phyloP scores from a whole-genome alignment of 306 rosid genomes.

The Cucumis hystrix region DNA sequence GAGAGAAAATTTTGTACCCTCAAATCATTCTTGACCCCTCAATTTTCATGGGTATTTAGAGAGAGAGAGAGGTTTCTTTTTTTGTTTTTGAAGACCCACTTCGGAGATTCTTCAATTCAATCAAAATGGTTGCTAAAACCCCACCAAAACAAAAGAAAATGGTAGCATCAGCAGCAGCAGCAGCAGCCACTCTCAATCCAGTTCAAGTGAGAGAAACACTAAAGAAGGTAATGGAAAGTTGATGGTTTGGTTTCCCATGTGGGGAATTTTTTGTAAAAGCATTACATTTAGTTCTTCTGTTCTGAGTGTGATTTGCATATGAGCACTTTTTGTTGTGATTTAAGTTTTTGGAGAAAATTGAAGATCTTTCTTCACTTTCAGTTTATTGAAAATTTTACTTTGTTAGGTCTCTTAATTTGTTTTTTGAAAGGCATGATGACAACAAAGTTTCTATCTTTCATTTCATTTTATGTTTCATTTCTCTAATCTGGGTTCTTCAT shows the following conservation, averaged over 20 bases:
- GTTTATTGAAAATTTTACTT: background rate
- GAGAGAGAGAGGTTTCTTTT: slow-evolving; percentile 6
- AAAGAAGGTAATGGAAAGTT: slow-evolving; percentile 34
- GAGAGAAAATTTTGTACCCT: background rate
- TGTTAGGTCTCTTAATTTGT: background rate
- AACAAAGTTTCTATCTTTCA: background rate
- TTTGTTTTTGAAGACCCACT: slow-evolving; percentile 22
- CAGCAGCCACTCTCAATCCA: slow-evolving; percentile 54
- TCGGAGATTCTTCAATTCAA: slow-evolving; percentile 12
- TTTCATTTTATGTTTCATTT: background rate
- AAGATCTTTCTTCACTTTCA: background rate
- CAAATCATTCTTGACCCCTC: slow-evolving; percentile 17
- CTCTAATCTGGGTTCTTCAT: background rate
- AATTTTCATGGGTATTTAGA: slow-evolving; percentile 19
- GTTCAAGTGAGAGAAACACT: slow-evolving; percentile 68
- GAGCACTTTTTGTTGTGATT: background rate
- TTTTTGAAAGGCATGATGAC: background rate
- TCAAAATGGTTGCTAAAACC: slow-evolving; percentile 85
- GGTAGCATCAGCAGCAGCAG: slow-evolving; percentile 22
- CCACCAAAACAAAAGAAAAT: slow-evolving; percentile 63
- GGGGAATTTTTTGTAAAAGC: background rate
- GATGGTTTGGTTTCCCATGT: background rate
- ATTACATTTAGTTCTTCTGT: background rate
- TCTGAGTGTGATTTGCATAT: background rate
- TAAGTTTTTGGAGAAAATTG: background rate